phyloP scores from a whole-genome alignment of 2,329 filamentous ascomycete species.

The Zarea fungicola region DNA sequence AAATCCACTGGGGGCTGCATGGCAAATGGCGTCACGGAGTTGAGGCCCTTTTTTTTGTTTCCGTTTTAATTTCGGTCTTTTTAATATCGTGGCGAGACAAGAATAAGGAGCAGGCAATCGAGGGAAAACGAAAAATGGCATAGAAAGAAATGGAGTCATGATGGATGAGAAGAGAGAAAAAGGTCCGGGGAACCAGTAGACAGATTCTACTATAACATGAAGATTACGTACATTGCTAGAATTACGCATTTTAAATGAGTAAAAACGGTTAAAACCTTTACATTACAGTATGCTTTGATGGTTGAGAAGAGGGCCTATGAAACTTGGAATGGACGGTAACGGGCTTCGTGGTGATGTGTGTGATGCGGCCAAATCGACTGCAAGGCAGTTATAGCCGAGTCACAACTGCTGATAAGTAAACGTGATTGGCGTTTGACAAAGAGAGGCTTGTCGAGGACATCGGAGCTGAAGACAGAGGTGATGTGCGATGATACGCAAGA shows the following conservation, averaged over 20 bases:
- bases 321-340: no score
- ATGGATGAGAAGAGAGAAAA: neutral
- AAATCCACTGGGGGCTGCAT: constrained; percentile 25
- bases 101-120: neutral
- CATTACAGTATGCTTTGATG: no score
- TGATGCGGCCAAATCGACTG: no score
- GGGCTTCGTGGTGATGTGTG: no score
- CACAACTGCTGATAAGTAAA: no score
- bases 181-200: neutral
- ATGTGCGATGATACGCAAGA: no score
- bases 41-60: constrained; percentile 22
- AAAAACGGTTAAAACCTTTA: constrained; percentile 5
- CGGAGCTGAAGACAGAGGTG: no score
- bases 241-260: neutral
- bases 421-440: no score
- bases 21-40: constrained; percentile 39
- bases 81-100: neutral
- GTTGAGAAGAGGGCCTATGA: no score
- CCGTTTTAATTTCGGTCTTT: constrained; percentile 6
- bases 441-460: no score
- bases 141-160: neutral
- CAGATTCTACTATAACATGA: neutral
- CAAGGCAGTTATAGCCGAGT: no score
- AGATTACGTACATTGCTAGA: constrained; percentile 11
- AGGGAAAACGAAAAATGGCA: neutral